phyloP scores from a whole-genome alignment of 176 grass and related monocot species.

The Dactylis glomerata region DNA sequence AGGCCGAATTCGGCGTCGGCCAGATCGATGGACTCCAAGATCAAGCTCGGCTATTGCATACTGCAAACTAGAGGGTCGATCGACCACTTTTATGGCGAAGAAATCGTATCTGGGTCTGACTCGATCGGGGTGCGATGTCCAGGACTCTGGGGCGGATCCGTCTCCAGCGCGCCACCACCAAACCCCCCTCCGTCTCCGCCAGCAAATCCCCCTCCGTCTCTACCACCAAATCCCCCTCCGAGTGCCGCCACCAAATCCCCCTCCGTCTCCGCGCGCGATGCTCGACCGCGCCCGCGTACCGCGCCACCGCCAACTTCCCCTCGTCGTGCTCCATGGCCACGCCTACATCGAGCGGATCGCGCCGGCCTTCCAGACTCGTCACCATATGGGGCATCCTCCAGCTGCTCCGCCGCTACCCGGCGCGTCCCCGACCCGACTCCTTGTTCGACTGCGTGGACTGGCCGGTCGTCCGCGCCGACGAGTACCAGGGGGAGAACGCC shows the following conservation, averaged over 20 bases:
- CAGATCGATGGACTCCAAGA: neutral
- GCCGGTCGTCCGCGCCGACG: too few species aligned
- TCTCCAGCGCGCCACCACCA: too few species aligned
- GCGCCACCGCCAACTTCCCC: constrained; percentile 62
- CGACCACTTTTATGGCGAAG: neutral
- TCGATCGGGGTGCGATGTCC: too few species aligned
- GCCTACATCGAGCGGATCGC: constrained; percentile 57
- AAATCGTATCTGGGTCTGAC: neutral
- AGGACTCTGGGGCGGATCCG: neutral
- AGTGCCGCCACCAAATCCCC: too few species aligned
- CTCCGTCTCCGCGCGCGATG: too few species aligned
- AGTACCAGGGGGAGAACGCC: constrained; percentile 37
- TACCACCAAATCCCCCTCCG: too few species aligned
- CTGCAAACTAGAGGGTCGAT: neutral
- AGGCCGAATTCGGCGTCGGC: neutral
- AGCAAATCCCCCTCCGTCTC: too few species aligned
- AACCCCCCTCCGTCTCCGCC: too few species aligned
- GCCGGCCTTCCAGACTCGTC: constrained; percentile 55
- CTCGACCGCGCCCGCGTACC: too few species aligned
- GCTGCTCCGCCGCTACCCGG: constrained; percentile 64
- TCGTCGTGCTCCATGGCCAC: constrained; percentile 41
- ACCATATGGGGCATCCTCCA: constrained; percentile 83
- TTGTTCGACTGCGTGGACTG: constrained; percentile 67
- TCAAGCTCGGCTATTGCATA: neutral
- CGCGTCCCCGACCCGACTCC: constrained; percentile 66